phyloP scores from a whole-genome alignment of 1,139 yeast species.

The Pichia sp. region DNA sequence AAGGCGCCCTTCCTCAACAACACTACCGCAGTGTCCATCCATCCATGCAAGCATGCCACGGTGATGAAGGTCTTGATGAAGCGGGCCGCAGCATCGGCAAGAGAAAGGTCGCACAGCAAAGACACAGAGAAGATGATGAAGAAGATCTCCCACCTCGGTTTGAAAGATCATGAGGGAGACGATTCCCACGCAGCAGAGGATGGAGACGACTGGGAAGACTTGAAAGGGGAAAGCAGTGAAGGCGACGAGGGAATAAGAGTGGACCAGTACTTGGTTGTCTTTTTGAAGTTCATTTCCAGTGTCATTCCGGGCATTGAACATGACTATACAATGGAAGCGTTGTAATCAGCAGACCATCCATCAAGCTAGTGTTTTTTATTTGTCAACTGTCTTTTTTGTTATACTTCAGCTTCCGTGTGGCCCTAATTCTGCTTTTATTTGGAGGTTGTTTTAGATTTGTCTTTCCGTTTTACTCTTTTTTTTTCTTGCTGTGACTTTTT shows the following conservation, averaged over 20 bases:
- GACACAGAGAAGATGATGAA: constrained; percentile 32
- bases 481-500: background rate
- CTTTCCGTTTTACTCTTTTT: background rate
- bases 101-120: constrained; percentile 37
- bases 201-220: constrained; percentile 37
- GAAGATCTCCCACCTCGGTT: constrained; percentile 41
- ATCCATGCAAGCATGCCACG: constrained; percentile 92
- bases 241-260: constrained; percentile 59
- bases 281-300: constrained; percentile 89
- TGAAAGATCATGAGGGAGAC: constrained; percentile 2
- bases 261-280: constrained; percentile 84
- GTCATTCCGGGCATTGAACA: constrained; percentile 97
- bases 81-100: constrained; percentile 50
- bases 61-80: constrained; percentile 89
- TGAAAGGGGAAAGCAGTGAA: constrained; percentile 39
- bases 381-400: background rate
- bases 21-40: constrained; percentile 84
- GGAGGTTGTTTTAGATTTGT: background rate
- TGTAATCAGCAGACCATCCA: constrained; percentile 31
- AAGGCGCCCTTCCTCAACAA: constrained; percentile 77
- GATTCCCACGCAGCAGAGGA: constrained; percentile 27
- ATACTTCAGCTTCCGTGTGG: background rate
- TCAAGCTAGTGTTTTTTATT: too few relatives aligned
- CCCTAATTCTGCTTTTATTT: background rate
- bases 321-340: constrained; percentile 92